Conservation (phyloP, 495 filamentous ascomycete species). For the Hypoxylon lenormandii region DNA sequence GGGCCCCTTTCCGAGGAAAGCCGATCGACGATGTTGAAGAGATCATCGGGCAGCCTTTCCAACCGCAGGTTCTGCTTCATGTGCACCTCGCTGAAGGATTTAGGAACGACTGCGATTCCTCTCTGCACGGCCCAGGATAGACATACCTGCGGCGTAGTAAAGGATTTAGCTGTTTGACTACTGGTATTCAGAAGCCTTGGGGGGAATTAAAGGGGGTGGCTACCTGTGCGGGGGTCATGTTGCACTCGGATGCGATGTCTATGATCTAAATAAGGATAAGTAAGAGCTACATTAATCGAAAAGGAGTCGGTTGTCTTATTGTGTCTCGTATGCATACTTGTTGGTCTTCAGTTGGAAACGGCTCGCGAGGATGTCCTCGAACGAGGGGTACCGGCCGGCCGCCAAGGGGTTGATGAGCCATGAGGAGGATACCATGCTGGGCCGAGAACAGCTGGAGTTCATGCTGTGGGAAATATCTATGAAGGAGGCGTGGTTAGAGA, state of each 20-base stretch:
- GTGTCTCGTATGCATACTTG: slow-evolving; percentile 21
- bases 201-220: background rate
- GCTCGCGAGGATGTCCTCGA: slow-evolving; percentile 45
- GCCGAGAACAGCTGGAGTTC: slow-evolving; percentile 64
- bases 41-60: slow-evolving; percentile 40
- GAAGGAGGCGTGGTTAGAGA: background rate
- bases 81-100: slow-evolving; percentile 70
- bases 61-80: slow-evolving; percentile 58
- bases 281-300: background rate
- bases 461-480: slow-evolving; percentile 57
- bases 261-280: slow-evolving; percentile 39
- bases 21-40: slow-evolving; percentile 37
- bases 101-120: slow-evolving; percentile 51
- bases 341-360: slow-evolving; percentile 49
- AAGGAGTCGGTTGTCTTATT: background rate
- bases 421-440: slow-evolving; percentile 69
- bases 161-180: slow-evolving; percentile 5
- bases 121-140: slow-evolving; percentile 53
- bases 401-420: slow-evolving; percentile 71
- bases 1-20: slow-evolving; percentile 30
- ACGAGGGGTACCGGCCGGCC: slow-evolving; percentile 59
- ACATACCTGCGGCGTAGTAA: slow-evolving; percentile 50
- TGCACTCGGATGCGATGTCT: slow-evolving; percentile 39
- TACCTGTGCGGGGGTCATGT: slow-evolving; percentile 50
- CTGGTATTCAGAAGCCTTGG: slow-evolving; percentile 5